Evolutionary conservation across 345 rosid genomes (phyloP).

Genomic region (Populus pruinosa): DNA sequence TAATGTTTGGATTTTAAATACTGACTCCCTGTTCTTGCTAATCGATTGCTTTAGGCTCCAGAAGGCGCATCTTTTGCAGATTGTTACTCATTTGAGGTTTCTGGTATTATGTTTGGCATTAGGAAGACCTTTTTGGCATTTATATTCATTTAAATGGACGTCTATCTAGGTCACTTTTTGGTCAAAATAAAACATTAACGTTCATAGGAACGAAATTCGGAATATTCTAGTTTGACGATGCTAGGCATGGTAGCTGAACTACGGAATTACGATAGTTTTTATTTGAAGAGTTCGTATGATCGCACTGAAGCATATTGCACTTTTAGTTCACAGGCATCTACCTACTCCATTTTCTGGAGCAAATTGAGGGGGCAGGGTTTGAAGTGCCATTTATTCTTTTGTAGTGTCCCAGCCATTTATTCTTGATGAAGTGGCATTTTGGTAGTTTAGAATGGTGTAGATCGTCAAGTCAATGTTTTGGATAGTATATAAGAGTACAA

Average conservation of each 20-base stretch:
- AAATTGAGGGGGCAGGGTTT: not conserved
- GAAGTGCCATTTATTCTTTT: not conserved
- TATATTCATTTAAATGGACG: not conserved
- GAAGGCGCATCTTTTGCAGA: too few relatives aligned
- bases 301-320: not conserved
- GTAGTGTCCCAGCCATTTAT: not conserved
- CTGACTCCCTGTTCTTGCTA: not conserved
- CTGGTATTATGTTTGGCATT: too few relatives aligned
- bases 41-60: not conserved
- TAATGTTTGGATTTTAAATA: conserved; percentile 16
- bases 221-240: not conserved
- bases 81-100: not conserved
- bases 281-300: not conserved
- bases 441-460: not conserved
- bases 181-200: not conserved
- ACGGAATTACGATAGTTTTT: not conserved
- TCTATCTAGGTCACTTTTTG: not conserved
- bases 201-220: too few relatives aligned
- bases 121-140: not conserved
- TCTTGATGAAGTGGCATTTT: not conserved
- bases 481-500: not conserved
- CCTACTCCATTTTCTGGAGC: not conserved
- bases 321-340: not conserved
- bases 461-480: not conserved
- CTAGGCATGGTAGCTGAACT: not conserved